Percentiles rank a stretch among this genome's conserved stretches.
These are phyloP conservation scores for Tylopilus plumbeoviolaceoides DNA, from an alignment of 768 basidiomycete genomes.

Conservation along the genomic window DNA sequence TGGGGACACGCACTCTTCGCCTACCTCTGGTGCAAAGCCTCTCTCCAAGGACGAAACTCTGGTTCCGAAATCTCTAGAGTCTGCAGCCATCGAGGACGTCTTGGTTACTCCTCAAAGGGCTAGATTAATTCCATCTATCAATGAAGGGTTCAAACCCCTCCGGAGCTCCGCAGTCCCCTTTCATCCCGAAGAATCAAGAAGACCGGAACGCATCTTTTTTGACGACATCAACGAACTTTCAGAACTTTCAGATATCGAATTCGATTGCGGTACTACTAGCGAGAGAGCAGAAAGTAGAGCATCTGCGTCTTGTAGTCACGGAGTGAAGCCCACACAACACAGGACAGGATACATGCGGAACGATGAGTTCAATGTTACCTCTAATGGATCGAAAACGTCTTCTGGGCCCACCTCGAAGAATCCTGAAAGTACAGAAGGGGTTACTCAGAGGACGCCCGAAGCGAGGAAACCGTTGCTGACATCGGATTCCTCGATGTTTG, in stretches of 20 bases:
- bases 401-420: background rate
- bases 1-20: background rate
- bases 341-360: constrained; percentile 7
- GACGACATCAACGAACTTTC: constrained; percentile 26
- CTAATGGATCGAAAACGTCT: background rate
- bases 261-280: background rate
- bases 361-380: constrained; percentile 2
- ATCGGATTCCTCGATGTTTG: constrained; percentile 8
- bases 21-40: background rate
- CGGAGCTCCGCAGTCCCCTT: background rate
- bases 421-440: background rate
- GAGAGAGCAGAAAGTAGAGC: background rate
- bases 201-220: constrained; percentile 4
- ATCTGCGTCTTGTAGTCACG: background rate
- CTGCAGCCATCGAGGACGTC: background rate
- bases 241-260: constrained; percentile 32
- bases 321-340: background rate
- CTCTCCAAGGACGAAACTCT: background rate
- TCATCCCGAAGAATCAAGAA: background rate
- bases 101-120: background rate
- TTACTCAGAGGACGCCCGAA: background rate
- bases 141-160: background rate
- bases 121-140: background rate
- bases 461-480: background rate
- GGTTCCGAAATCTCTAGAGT: background rate